Evolutionary conservation across 2,329 filamentous ascomycete genomes (phyloP).

Genomic region (Neofusicoccum umdonicola): DNA sequence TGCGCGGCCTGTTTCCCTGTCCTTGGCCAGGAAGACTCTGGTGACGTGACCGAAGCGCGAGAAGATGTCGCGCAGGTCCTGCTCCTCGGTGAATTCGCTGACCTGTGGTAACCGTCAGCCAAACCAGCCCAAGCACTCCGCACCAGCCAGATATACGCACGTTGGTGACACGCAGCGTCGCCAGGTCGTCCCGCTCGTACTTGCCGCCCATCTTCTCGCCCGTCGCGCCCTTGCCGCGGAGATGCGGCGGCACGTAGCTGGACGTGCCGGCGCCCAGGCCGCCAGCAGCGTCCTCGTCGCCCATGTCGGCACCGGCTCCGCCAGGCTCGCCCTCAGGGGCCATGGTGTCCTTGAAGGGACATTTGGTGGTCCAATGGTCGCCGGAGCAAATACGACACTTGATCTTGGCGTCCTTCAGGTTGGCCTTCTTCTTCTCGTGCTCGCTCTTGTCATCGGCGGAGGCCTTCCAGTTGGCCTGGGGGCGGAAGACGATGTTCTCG

Average conservation of each 20-base stretch:
- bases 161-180: conserved; percentile 95
- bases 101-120: conserved; percentile 55
- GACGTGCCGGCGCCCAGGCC: conserved; percentile 66
- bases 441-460: conserved; percentile 75
- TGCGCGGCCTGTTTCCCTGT: conserved; percentile 90
- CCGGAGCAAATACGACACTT: conserved; percentile 99
- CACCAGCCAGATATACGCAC: conserved; percentile 40
- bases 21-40: conserved; percentile 95
- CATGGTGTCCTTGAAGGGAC: conserved; percentile 99
- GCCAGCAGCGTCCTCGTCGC: conserved; percentile 49
- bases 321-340: conserved; percentile 64
- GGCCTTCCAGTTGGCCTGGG: conserved; percentile 89
- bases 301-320: conserved; percentile 48
- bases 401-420: conserved; percentile 97
- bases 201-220: conserved; percentile 90
- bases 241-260: conserved; percentile 90
- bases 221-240: conserved; percentile 70
- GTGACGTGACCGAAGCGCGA: conserved; percentile 96
- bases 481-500: conserved; percentile 97
- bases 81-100: conserved; percentile 94
- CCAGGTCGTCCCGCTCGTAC: conserved; percentile 94
- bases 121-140: conserved; percentile 13
- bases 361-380: conserved; percentile 98
- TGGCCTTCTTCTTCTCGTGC: conserved; percentile 66
- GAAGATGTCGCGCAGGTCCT: conserved; percentile 95